Percentiles rank a stretch among this genome's conserved stretches.
Evolutionary conservation across 2,329 filamentous ascomycete genomes (phyloP).

Genomic region (Trichoderma breve): DNA sequence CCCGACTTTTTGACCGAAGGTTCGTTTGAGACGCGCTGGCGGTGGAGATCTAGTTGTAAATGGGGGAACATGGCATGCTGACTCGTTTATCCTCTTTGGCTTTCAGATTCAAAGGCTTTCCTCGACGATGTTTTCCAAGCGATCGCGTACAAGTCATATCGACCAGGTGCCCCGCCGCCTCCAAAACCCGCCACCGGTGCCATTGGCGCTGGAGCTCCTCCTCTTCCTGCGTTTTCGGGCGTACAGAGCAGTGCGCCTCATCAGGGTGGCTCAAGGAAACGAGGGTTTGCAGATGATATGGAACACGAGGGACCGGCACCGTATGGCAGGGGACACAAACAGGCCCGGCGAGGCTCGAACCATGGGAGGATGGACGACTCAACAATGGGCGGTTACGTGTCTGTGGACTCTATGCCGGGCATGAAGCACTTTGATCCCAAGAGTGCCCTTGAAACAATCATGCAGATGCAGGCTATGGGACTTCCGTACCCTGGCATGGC

Average conservation of each 20-base stretch:
- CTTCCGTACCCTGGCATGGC: slow-evolving; percentile 42
- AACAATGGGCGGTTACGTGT: slow-evolving; percentile 23
- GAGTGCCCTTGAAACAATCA: slow-evolving; percentile 60
- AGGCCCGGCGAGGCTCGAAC: slow-evolving; percentile 53
- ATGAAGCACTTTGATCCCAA: slow-evolving; percentile 55
- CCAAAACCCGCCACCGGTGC: slow-evolving; percentile 26
- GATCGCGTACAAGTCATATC: slow-evolving; percentile 60
- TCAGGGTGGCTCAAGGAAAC: slow-evolving; percentile 31
- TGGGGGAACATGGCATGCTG: neutral
- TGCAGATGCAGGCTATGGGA: slow-evolving; percentile 60
- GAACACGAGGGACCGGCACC: slow-evolving; percentile 26
- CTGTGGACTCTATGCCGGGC: slow-evolving; percentile 21
- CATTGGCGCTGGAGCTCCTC: neutral
- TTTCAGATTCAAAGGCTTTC: slow-evolving; percentile 48
- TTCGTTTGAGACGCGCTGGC: slow-evolving; percentile 21
- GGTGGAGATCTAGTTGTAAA: neutral
- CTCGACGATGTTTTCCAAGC: slow-evolving; percentile 69
- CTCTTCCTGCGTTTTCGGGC: neutral
- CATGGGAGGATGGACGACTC: slow-evolving; percentile 28
- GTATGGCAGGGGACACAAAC: slow-evolving; percentile 54
- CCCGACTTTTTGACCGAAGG: slow-evolving; percentile 73
- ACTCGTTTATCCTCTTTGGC: neutral
- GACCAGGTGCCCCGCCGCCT: slow-evolving; percentile 52
- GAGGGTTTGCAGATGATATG: slow-evolving; percentile 35
- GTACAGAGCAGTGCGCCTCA: neutral